phyloP scores from a whole-genome alignment of 1,284 basidiomycete genomes.

The Ustilago shanxiensis region DNA sequence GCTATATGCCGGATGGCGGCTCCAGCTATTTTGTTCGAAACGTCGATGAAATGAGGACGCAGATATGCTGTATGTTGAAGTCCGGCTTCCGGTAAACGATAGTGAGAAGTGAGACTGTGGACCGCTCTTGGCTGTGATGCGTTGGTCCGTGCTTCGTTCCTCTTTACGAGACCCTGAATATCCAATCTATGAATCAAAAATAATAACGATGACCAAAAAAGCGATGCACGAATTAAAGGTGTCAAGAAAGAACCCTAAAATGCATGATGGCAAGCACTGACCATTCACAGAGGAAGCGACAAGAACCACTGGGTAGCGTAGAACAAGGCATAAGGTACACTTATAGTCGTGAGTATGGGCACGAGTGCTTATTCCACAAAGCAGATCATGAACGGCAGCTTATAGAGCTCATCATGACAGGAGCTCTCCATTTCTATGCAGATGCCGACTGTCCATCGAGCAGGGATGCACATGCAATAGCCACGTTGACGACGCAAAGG shows the following conservation, averaged over 20 bases:
- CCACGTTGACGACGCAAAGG: background rate
- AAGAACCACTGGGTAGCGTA: too few relatives aligned
- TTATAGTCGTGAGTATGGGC: too few relatives aligned
- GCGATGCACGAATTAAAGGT: slow-evolving; percentile 2
- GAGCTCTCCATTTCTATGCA: background rate
- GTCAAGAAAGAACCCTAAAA: background rate
- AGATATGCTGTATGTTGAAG: too few relatives aligned
- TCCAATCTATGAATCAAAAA: slow-evolving; percentile 1
- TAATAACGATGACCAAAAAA: background rate
- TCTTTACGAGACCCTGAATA: slow-evolving; percentile 2
- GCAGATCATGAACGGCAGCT: background rate
- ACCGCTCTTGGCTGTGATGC: background rate
- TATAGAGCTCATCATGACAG: background rate
- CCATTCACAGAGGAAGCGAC: too few relatives aligned
- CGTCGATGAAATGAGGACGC: background rate
- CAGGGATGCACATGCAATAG: background rate
- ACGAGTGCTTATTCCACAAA: too few relatives aligned
- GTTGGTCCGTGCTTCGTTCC: slow-evolving; percentile 11
- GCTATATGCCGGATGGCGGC: too few relatives aligned
- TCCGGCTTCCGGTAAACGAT: too few relatives aligned
- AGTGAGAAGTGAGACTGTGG: background rate
- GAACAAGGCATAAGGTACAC: too few relatives aligned
- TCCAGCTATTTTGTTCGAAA: background rate
- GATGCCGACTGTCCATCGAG: background rate
- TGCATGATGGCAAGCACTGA: too few relatives aligned